Evolutionary conservation across 2,329 filamentous ascomycete genomes (phyloP).

Genomic region (Cladophialophora psammophila): DNA sequence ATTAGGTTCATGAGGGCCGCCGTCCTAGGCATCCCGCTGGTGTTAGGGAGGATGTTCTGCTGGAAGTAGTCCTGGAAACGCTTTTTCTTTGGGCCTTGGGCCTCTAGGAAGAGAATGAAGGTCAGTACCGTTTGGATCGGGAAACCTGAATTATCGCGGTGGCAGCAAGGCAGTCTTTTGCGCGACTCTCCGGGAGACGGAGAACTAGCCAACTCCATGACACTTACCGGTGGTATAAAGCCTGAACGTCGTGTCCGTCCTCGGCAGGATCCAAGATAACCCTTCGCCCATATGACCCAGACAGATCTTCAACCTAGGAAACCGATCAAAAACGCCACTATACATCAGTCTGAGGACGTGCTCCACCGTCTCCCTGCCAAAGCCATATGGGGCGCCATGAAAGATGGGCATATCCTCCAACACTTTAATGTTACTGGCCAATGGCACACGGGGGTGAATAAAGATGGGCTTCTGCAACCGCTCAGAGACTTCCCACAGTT

Average conservation of each 20-base stretch:
- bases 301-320: constrained; percentile 62
- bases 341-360: constrained; percentile 56
- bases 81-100: constrained; percentile 27
- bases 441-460: constrained; percentile 55
- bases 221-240: constrained; percentile 26
- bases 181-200: neutral
- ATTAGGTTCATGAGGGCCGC: constrained; percentile 49
- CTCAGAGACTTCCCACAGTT: constrained; percentile 50
- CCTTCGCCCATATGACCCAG: constrained; percentile 62
- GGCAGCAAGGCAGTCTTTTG: no score
- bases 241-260: constrained; percentile 27
- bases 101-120: constrained; percentile 4
- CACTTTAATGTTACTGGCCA: constrained; percentile 31
- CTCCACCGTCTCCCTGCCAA: constrained; percentile 47
- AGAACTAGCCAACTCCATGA: neutral
- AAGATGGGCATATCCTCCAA: constrained; percentile 36
- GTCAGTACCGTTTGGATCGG: neutral
- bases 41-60: constrained; percentile 26
- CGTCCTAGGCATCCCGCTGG: constrained; percentile 37
- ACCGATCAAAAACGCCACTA: constrained; percentile 63
- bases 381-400: constrained; percentile 44
- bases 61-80: constrained; percentile 28
- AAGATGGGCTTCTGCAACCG: constrained; percentile 60
- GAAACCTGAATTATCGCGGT: neutral
- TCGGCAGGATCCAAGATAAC: constrained; percentile 60